Percentiles rank a stretch among this genome's conserved stretches.
These are phyloP conservation scores for Podosphaera xanthii DNA, from an alignment of 2,329 filamentous ascomycete species.

Conservation along the genomic window DNA sequence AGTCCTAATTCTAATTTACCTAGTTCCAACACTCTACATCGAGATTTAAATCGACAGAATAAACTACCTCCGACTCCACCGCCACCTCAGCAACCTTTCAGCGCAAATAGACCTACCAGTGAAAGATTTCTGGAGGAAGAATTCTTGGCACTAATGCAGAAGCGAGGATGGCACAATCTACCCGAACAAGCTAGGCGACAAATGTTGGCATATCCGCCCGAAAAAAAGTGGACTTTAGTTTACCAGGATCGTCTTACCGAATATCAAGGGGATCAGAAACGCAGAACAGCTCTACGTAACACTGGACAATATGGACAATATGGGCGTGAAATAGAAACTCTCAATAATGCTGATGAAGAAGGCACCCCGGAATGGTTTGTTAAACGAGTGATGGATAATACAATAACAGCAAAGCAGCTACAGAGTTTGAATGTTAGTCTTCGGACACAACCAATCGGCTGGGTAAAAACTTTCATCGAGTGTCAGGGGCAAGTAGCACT, in stretches of 20 bases:
- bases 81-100: conserved; percentile 20
- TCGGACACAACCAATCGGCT: conserved; percentile 87
- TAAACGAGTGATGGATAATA: conserved; percentile 87
- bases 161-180: conserved; percentile 89
- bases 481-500: conserved; percentile 91
- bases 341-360: conserved; percentile 72
- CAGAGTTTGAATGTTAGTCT: conserved; percentile 86
- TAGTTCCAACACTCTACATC: conserved; percentile 7
- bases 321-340: conserved; percentile 42
- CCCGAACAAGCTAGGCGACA: conserved; percentile 85
- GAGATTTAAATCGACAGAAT: conserved; percentile 33
- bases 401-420: conserved; percentile 72
- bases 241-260: conserved; percentile 88
- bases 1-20: conserved; percentile 30
- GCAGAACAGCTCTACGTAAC: conserved; percentile 48
- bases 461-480: conserved; percentile 92
- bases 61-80: conserved; percentile 22
- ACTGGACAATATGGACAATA: conserved; percentile 52
- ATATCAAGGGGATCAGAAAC: conserved; percentile 83
- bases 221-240: conserved; percentile 94
- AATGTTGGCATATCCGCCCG: conserved; percentile 84
- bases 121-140: conserved; percentile 73
- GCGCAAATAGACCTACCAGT: conserved; percentile 52
- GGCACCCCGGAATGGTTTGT: conserved; percentile 97
- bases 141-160: conserved; percentile 87